phyloP scores from a whole-genome alignment of 306 rosid species.

The Herpetospermum pedunculosum region DNA sequence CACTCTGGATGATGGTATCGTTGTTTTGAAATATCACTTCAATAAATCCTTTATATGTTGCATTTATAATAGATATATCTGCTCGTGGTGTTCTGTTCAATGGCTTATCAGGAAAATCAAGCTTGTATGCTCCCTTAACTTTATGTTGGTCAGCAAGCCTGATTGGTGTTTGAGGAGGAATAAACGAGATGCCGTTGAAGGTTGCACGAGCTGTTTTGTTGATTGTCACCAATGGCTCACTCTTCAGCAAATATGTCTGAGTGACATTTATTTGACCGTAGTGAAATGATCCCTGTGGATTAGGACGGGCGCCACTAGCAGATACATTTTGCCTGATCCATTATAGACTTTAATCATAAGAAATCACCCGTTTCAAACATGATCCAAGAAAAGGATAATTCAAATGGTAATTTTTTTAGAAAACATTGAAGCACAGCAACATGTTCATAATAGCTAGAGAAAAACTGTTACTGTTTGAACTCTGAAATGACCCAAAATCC shows the following conservation, averaged over 20 bases:
- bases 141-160: conserved; percentile 66
- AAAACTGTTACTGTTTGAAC: not conserved
- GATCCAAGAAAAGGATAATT: not conserved
- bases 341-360: not conserved
- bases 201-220: conserved; percentile 42
- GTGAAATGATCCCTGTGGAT: conserved; percentile 84
- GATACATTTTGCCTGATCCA: conserved; percentile 59
- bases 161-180: conserved; percentile 55
- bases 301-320: conserved; percentile 94
- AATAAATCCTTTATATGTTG: conserved; percentile 71
- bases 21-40: conserved; percentile 76
- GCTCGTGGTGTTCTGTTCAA: conserved; percentile 37
- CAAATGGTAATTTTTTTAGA: not conserved
- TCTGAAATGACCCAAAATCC: not conserved
- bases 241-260: conserved; percentile 52
- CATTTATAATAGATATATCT: conserved; percentile 67
- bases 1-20: conserved; percentile 54
- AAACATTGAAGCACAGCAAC: not conserved
- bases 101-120: conserved; percentile 65
- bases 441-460: not conserved
- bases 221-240: conserved; percentile 38
- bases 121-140: conserved; percentile 60
- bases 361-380: not conserved
- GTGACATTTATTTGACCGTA: conserved; percentile 78
- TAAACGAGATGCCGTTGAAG: conserved; percentile 73